Evolutionary conservation across 2,329 filamentous ascomycete species (phyloP), one percentile per base, ranked within the genome.

Genomic region (Ophiocordyceps camponoti-saundersi): DNA sequence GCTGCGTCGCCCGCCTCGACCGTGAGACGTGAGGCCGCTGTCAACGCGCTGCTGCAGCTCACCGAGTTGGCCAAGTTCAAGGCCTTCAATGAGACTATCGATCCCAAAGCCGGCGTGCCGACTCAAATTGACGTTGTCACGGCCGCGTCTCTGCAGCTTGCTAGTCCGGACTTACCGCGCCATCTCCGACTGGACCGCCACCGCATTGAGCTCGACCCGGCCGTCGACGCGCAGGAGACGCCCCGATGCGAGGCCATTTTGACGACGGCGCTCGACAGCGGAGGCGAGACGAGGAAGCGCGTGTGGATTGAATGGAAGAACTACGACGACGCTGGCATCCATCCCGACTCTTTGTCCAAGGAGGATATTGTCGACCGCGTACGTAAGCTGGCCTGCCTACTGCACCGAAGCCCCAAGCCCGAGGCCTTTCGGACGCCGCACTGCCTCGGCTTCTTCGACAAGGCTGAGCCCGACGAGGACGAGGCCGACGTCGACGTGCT

Each of bases 281-380:
- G 20, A 5, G 22, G 16, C 16, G 44, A 58, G n/a, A 64, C 60
- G 6, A 56, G 49, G 44, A 65, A 62, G 46, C 62, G 58, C 30
- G 65, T 71, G 0, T 72, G 69, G 69, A 61, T 72, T 8, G 69
- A 72, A 51, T 72, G 69, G 69, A 72, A 71, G 53, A 66, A 70
- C 47, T 72, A 71, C 49, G 64, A 65, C 39, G 51, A 49, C 5
- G 59, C 64, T n/a, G 61, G 57, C 1, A 54, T 60, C 23, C 51
- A 55, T 8, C 57, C 61, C 3, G 60, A 57, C 7, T 63, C 61
- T 3, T 61, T 68, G 6, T 64, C 66, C 15, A 69, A 66, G 47
- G 53, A 58, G 3, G 59, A 67, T 16, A 68, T 70, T 42, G 53
- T 69, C 21, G 63, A 69, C 30, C 57, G 69, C 21, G 66, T 72